A percentile compares a stretch with the other conserved stretches of the same genome.
Conservation (phyloP, 805 yeast species). For the Ogataea corticis region DNA sequence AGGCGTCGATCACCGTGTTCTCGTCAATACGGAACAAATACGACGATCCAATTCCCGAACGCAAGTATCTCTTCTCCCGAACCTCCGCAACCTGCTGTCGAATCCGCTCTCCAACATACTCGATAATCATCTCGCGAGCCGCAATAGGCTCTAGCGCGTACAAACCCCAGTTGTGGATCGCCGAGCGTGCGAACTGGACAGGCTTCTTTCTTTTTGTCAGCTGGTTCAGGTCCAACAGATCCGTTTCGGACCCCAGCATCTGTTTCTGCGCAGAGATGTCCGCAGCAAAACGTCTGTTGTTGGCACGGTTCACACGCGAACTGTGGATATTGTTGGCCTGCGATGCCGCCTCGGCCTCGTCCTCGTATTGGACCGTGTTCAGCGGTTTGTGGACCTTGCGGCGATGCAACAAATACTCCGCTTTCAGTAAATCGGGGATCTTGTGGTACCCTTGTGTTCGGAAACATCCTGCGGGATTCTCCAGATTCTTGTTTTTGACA, state of each 20-base stretch:
- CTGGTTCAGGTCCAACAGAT: slow-evolving; percentile 79
- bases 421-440: slow-evolving; percentile 70
- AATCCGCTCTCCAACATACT: slow-evolving; percentile 93
- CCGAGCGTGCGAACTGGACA: slow-evolving; percentile 94
- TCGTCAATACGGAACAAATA: slow-evolving; percentile 92
- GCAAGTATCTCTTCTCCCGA: slow-evolving; percentile 79
- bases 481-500: slow-evolving; percentile 28
- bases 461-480: slow-evolving; percentile 58
- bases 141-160: slow-evolving; percentile 94
- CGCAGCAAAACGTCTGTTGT: slow-evolving; percentile 84
- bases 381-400: slow-evolving; percentile 67
- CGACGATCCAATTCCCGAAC: slow-evolving; percentile 94
- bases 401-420: slow-evolving; percentile 80
- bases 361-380: slow-evolving; percentile 66
- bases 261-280: slow-evolving; percentile 82
- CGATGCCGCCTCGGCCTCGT: slow-evolving; percentile 42
- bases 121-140: slow-evolving; percentile 97
- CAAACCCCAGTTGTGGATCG: slow-evolving; percentile 97
- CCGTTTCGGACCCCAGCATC: slow-evolving; percentile 78
- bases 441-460: slow-evolving; percentile 73
- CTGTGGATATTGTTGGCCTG: slow-evolving; percentile 50
- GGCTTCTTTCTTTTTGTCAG: slow-evolving; percentile 89
- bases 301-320: slow-evolving; percentile 83
- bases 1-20: slow-evolving; percentile 94
- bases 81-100: slow-evolving; percentile 93